Percentiles rank a stretch among this genome's conserved stretches.
phyloP scores from a whole-genome alignment of 768 basidiomycete genomes.

The Kwoniella sp. region DNA sequence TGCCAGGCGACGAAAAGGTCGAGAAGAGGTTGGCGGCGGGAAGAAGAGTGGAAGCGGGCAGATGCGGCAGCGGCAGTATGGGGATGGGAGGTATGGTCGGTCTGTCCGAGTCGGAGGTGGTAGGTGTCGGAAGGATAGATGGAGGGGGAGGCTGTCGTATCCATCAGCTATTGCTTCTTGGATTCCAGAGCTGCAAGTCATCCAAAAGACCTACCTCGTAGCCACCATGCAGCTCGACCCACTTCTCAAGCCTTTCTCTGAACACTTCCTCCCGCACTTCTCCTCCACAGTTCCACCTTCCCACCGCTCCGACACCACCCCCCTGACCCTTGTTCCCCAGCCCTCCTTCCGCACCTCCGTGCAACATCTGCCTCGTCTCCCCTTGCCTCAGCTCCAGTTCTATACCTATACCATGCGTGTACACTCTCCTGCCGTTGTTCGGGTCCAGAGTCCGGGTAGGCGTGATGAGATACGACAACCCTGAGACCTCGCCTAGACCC shows the following conservation, averaged over 20 bases:
- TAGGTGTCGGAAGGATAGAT: constrained; percentile 32
- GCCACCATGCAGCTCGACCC: constrained; percentile 42
- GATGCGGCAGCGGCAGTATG: constrained; percentile 32
- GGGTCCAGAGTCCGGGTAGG: constrained; percentile 45
- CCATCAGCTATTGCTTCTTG: not conserved
- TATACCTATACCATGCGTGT: constrained; percentile 47
- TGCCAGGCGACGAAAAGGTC: constrained; percentile 5
- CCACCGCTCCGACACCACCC: constrained; percentile 43
- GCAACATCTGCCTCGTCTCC: constrained; percentile 42
- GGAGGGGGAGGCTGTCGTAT: constrained; percentile 1
- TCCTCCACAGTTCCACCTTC: constrained; percentile 44
- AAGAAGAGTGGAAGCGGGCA: constrained; percentile 31
- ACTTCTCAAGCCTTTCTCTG: constrained; percentile 35
- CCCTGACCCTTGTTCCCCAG: constrained; percentile 43
- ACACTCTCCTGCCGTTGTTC: constrained; percentile 25
- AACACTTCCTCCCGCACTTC: constrained; percentile 37
- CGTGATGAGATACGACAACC: constrained; percentile 36
- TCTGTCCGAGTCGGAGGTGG: constrained; percentile 16
- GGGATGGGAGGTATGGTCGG: constrained; percentile 41
- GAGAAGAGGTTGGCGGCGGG: constrained; percentile 32
- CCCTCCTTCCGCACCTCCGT: constrained; percentile 38
- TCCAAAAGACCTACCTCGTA: constrained; percentile 32
- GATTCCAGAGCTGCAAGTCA: not conserved
- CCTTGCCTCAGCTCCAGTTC: constrained; percentile 38
- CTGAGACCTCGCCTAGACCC: constrained; percentile 10